Evolutionary conservation across 371 early-diverging fungal genomes (phyloP), one percentile per base, ranked within the genome.

Genomic region (Haplosporangium sp.): DNA sequence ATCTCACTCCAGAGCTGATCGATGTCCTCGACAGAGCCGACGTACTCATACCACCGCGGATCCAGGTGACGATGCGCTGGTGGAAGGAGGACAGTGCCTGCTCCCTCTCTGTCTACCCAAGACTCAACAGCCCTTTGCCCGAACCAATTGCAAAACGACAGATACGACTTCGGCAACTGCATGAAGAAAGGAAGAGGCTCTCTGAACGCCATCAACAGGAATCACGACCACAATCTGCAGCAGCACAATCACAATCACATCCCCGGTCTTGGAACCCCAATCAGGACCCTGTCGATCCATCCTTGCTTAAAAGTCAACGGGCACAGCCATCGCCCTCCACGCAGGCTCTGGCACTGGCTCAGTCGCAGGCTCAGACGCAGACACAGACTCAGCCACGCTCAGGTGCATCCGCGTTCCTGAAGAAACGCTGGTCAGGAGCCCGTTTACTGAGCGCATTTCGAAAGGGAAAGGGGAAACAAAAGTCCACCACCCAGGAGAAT

Each of bases 31-130:
- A 77, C 37, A 50, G 52, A 42, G 67, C 65, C 5, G 64, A 61
- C 23, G 42, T 64, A 47, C 16, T 72, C 38, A 71, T 72, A 53
- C 72, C 79, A 11, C 40, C 66, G 2, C 59, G 65, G 47, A 52
- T 77, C 40, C 62, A 77, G 55, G 79, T 77, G 18, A 72, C 72
- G 13, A 77, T 77, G 64, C 79, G 79, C 20, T 77, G 79, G 79
- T 77, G 79, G 79, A 77, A 71, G 38, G 72, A 77, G 45, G 72
- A 77, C 61, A 40, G 53, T 16, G 29, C 62, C 48, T 57, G 46
- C 18, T 67, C 79, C 13, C 73, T 77, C 20, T 63, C 79, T 43
- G 79, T 72, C 51, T 68, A 61, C 36, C 79, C 79, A 40, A 77
- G 64, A 43, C 58, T 77, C 52, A 77, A 72, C 56, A 67, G 67